Conservation (phyloP, 768 basidiomycete genomes). For the Cystobasidium tubakii region DNA sequence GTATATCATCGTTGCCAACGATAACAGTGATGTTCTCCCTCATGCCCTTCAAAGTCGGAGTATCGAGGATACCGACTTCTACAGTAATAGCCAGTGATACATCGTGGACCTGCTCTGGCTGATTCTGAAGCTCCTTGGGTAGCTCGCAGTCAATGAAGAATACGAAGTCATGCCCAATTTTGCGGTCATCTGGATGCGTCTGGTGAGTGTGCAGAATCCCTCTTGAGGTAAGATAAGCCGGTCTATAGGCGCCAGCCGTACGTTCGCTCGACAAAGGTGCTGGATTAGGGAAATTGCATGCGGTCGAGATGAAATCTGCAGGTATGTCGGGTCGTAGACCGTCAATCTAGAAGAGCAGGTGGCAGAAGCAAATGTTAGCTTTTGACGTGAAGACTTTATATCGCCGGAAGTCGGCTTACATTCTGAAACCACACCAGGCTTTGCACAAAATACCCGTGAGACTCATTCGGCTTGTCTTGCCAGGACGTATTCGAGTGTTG, state of each 20-base stretch:
- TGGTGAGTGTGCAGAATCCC: not conserved
- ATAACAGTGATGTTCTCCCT: constrained; percentile 22
- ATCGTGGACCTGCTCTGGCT: not conserved
- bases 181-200: constrained; percentile 17
- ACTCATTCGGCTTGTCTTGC: constrained; percentile 16
- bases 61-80: constrained; percentile 9
- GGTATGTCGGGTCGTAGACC: constrained; percentile 18
- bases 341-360: not conserved
- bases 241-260: not conserved
- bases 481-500: constrained; percentile 24
- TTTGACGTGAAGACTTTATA: not conserved
- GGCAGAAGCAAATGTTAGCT: not conserved
- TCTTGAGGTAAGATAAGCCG: not conserved
- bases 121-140: not conserved
- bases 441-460: constrained; percentile 18
- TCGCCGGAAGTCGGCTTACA: not conserved
- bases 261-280: not conserved
- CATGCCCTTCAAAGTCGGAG: constrained; percentile 11
- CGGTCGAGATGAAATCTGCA: not conserved
- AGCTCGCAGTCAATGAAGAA: constrained; percentile 21
- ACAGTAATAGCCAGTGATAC: constrained; percentile 2
- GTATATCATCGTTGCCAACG: constrained; percentile 16
- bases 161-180: constrained; percentile 20
- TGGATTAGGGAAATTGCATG: constrained; percentile 3
- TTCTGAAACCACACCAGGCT: constrained; percentile 20